These are phyloP conservation scores for Fusarium siculi DNA, from an alignment of 2,329 filamentous ascomycete genomes.

Conservation along the genomic window DNA sequence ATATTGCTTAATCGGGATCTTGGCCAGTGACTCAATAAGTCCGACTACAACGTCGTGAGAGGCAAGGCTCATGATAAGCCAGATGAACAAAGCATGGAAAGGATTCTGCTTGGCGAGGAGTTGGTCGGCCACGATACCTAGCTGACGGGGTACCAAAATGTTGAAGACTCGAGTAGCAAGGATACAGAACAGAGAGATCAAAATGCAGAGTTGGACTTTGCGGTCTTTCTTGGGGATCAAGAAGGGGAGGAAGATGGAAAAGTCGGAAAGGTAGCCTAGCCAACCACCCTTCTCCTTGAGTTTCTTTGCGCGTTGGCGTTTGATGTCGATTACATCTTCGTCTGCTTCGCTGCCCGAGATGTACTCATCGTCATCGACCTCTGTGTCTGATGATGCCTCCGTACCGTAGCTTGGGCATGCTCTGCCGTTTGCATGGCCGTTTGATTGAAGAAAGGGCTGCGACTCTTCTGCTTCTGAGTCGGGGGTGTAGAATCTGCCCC, in stretches of 20 bases:
- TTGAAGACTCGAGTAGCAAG: constrained; percentile 41
- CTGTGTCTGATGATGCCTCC: not conserved
- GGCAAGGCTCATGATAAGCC: constrained; percentile 28
- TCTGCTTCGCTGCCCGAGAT: constrained; percentile 34
- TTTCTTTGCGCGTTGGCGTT: constrained; percentile 41
- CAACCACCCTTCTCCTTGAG: constrained; percentile 47
- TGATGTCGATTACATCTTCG: constrained; percentile 40
- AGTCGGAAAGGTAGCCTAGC: constrained; percentile 47
- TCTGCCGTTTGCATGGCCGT: not conserved
- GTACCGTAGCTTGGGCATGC: constrained; percentile 27
- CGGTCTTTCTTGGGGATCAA: constrained; percentile 46
- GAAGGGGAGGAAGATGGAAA: constrained; percentile 46
- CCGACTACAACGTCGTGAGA: constrained; percentile 17
- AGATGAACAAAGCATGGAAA: constrained; percentile 31
- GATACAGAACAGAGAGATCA: constrained; percentile 41
- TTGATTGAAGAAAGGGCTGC: constrained; percentile 16
- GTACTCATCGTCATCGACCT: not conserved
- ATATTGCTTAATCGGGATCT: constrained; percentile 51
- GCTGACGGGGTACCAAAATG: constrained; percentile 47
- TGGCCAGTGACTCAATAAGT: constrained; percentile 41
- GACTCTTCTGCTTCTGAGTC: constrained; percentile 15
- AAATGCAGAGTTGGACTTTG: constrained; percentile 46
- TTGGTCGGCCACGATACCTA: constrained; percentile 47
- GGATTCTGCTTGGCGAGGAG: constrained; percentile 38
- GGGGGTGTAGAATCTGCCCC: not conserved